Conservation (phyloP, 2,329 filamentous ascomycete species). For the Apiospora hydei region DNA sequence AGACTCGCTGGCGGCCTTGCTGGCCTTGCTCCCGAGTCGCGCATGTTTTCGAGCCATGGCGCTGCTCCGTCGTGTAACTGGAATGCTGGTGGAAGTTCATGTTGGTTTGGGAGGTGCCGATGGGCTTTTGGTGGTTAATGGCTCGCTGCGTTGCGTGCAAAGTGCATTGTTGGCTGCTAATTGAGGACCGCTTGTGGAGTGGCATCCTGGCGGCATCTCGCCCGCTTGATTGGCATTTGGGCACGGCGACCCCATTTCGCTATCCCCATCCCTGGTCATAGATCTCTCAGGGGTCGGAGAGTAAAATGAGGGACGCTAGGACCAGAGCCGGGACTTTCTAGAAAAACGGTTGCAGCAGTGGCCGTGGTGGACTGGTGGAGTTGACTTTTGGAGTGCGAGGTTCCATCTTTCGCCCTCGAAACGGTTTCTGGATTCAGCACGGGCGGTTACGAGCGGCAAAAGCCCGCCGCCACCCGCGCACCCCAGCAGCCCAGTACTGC, state of each 20-base stretch:
- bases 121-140: constrained; percentile 22
- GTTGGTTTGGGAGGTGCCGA: not conserved
- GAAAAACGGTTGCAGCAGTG: not conserved
- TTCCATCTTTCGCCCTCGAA: too few species aligned
- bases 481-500: too few species aligned
- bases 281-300: not conserved
- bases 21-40: constrained; percentile 27
- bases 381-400: too few species aligned
- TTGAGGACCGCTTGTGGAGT: constrained; percentile 28
- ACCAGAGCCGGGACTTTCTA: not conserved
- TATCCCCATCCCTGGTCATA: not conserved
- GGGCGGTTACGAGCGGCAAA: too few species aligned
- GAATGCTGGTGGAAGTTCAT: constrained; percentile 21
- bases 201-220: constrained; percentile 23
- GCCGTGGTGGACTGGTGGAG: too few species aligned
- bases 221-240: constrained; percentile 20
- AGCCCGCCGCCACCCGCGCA: too few species aligned
- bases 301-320: constrained; percentile 2
- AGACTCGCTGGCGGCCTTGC: constrained; percentile 31
- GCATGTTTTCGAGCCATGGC: constrained; percentile 19
- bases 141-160: constrained; percentile 21
- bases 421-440: too few species aligned
- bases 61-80: constrained; percentile 16
- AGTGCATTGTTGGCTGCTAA: constrained; percentile 25
- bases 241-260: not conserved